phyloP scores from a whole-genome alignment of 768 basidiomycete species.

The Tylopilus felleus region DNA sequence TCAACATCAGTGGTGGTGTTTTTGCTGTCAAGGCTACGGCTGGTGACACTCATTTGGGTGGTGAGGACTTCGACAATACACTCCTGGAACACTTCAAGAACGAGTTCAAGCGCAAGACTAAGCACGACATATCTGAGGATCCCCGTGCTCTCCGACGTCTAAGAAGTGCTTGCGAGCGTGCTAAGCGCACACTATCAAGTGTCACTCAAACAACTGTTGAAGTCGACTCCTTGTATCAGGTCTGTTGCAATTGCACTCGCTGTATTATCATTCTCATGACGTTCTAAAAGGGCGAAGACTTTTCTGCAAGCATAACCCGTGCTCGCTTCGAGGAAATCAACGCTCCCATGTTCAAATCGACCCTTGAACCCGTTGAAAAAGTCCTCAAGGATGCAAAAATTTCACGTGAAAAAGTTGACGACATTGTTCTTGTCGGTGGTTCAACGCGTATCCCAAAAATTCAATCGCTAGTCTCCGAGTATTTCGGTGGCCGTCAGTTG shows the following conservation, averaged over 20 bases:
- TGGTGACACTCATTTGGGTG: slow-evolving; percentile 98
- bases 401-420: slow-evolving; percentile 93
- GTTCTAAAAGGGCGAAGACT: slow-evolving; percentile 81
- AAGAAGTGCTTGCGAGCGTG: slow-evolving; percentile 97
- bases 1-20: slow-evolving; percentile 97
- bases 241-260: slow-evolving; percentile 29
- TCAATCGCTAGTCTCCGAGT: slow-evolving; percentile 96
- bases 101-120: slow-evolving; percentile 98
- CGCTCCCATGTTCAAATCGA: slow-evolving; percentile 91
- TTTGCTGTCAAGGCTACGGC: slow-evolving; percentile 99
- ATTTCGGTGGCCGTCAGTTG: slow-evolving; percentile 94
- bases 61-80: slow-evolving; percentile 99
- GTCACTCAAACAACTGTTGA: slow-evolving; percentile 99
- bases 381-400: slow-evolving; percentile 99
- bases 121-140: slow-evolving; percentile 96
- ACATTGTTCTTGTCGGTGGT: slow-evolving; percentile 99
- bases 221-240: slow-evolving; percentile 97
- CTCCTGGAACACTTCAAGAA: slow-evolving; percentile 98
- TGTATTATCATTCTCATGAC: slow-evolving; percentile 8
- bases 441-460: slow-evolving; percentile 99
- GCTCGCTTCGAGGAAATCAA: slow-evolving; percentile 99
- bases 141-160: slow-evolving; percentile 95
- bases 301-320: slow-evolving; percentile 97
- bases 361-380: slow-evolving; percentile 97
- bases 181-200: slow-evolving; percentile 97